Conservation (phyloP, 805 yeast genomes). For the Ogataea pignaliae region DNA sequence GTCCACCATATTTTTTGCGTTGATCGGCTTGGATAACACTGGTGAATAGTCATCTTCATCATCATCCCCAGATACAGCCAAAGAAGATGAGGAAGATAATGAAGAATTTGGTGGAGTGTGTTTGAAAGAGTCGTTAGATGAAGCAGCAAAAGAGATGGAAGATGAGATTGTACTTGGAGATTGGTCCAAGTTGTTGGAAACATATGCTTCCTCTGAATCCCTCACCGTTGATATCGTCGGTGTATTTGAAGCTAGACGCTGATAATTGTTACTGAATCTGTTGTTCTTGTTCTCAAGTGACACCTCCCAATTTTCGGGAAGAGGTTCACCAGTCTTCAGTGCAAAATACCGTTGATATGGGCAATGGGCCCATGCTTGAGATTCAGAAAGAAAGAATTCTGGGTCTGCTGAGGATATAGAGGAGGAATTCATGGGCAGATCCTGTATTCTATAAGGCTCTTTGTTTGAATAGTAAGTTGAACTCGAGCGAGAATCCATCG, state of each 20-base stretch:
- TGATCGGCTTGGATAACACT: background rate
- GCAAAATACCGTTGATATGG: slow-evolving; percentile 26
- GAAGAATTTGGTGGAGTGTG: no score
- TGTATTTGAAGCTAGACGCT: slow-evolving; percentile 44
- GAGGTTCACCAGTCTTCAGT: slow-evolving; percentile 5
- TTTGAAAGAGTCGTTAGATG: no score
- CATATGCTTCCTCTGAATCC: no score
- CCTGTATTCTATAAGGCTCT: no score
- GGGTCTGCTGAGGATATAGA: background rate
- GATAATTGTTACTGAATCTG: slow-evolving; percentile 25
- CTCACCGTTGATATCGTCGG: no score
- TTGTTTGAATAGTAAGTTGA: no score
- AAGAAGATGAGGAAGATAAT: background rate
- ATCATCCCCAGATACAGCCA: background rate
- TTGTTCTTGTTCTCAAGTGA: slow-evolving; percentile 17
- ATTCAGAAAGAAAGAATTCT: slow-evolving; percentile 7
- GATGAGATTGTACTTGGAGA: no score
- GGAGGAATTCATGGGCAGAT: background rate
- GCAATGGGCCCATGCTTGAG: slow-evolving; percentile 20
- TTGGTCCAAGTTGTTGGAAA: no score
- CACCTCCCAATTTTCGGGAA: slow-evolving; percentile 16
- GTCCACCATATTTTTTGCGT: no score
- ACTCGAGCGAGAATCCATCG: no score
- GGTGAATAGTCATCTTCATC: background rate
- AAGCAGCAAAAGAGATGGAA: no score